A percentile compares a stretch with the other conserved stretches of the same genome.
Conservation (phyloP, 129 eudicot species). For the Flaveria brownii region DNA sequence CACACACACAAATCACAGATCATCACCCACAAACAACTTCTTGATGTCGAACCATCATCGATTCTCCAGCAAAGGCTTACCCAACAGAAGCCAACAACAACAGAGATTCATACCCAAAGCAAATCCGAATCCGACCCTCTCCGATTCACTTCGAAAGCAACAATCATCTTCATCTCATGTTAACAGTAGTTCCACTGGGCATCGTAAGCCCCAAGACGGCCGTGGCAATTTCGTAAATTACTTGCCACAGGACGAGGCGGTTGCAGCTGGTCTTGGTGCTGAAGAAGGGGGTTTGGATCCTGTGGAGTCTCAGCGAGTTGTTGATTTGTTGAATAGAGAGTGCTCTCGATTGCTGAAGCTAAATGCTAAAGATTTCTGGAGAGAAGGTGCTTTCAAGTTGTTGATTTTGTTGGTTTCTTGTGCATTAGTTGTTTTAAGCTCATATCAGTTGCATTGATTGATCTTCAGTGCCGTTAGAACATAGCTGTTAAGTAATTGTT, state of each 20-base stretch:
- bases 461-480: neutral
- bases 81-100: slow-evolving; percentile 30
- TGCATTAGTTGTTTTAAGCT: neutral
- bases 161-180: slow-evolving; percentile 28
- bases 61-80: slow-evolving; percentile 20
- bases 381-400: slow-evolving; percentile 51
- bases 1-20: neutral
- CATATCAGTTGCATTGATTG: neutral
- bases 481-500: neutral
- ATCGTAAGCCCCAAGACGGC: slow-evolving; percentile 34
- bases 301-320: slow-evolving; percentile 80
- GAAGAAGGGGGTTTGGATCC: slow-evolving; percentile 94
- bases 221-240: slow-evolving; percentile 66
- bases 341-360: slow-evolving; percentile 71
- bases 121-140: slow-evolving; percentile 15
- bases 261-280: slow-evolving; percentile 80
- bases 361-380: slow-evolving; percentile 77
- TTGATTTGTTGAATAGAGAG: slow-evolving; percentile 74
- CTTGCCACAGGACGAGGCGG: slow-evolving; percentile 97
- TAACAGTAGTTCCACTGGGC: slow-evolving; percentile 22
- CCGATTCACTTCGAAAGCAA: slow-evolving; percentile 54
- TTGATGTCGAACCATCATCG: slow-evolving; percentile 37
- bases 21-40: neutral
- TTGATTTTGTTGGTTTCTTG: neutral
- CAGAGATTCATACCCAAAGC: slow-evolving; percentile 26